Percentiles rank a stretch among this genome's conserved stretches.
Evolutionary conservation across 1,284 basidiomycete genomes (phyloP).

Genomic region (Cutaneotrichosporon mucoides): DNA sequence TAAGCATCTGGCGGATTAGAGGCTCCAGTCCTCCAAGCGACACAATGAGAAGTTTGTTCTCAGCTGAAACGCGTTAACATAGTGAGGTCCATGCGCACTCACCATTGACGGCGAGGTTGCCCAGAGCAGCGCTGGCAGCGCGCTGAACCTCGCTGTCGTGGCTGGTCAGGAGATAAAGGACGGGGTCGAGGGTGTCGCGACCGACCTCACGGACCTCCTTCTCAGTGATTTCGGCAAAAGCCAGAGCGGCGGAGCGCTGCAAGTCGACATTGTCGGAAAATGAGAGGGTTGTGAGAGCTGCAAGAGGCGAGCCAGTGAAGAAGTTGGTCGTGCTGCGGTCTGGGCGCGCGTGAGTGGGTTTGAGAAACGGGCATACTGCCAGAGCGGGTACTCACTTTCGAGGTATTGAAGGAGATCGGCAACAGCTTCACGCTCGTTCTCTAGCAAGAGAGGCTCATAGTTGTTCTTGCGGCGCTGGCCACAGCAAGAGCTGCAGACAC

Average conservation of each 20-base stretch:
- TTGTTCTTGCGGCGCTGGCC: conserved; percentile 55
- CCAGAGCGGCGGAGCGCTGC: conserved; percentile 94
- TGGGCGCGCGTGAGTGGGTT: conserved; percentile 42
- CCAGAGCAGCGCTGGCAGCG: conserved; percentile 95
- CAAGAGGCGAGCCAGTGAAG: conserved; percentile 86
- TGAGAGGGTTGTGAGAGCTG: conserved; percentile 91
- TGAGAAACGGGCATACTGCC: too few relatives aligned
- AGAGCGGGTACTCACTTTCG: conserved; percentile 66
- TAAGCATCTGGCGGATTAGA: conserved; percentile 94
- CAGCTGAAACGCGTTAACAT: conserved; percentile 60
- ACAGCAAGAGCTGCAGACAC: conserved; percentile 40
- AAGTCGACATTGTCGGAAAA: conserved; percentile 99
- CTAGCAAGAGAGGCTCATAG: conserved; percentile 89
- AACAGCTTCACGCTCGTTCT: conserved; percentile 98
- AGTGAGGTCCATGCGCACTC: conserved; percentile 44
- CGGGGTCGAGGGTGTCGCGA: conserved; percentile 95
- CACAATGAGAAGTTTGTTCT: conserved; percentile 98
- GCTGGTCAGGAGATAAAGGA: conserved; percentile 93
- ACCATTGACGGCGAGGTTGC: conserved; percentile 98
- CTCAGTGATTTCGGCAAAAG: conserved; percentile 99
- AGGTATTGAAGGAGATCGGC: conserved; percentile 96
- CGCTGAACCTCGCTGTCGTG: conserved; percentile 99
- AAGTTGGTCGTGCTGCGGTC: conserved; percentile 95
- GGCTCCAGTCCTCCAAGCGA: conserved; percentile 97
- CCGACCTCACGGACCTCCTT: conserved; percentile 98